Base-by-base conservation (phyloP, 192 early-diverging fungal genomes). In the Backusella luteola region DNA sequence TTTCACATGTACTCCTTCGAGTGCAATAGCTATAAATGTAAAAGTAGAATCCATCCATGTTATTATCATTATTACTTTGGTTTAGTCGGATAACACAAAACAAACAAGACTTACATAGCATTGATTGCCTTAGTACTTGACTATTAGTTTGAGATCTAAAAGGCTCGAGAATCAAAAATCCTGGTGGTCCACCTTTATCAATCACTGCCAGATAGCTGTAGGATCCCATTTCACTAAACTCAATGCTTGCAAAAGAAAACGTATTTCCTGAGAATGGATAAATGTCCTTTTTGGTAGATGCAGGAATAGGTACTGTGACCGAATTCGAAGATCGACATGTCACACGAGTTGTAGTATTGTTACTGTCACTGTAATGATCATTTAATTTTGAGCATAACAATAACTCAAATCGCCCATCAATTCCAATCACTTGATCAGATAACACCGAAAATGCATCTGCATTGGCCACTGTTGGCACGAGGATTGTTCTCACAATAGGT, bases 301-400 rank as follows among this genome's bases (percentile, higher is more conserved):
- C 76, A 26, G 85, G 85, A 12, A 86, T 36, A 15, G 81, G 71
- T 17, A 78, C 78, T 34, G 73, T 68, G 9, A 84, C 70, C 32
- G 71, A 52, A 70, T 79, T 75, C 39, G 75, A 67, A 35, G 56
- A 38, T 35, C 80, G 69, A 52, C 84, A 85, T 32, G 73, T 71
- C 23, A 83, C 49, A 46, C 77, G 56, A 19, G 79, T 73, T 0
- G 49, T 71, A 15, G 49, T 76, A 14, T 29, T 63, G 26, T 14
- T 63, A 12, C 21, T 63, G 3, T 63, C 56, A 26, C 34, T 14
- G 23, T 71, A 63, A 12, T 42, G 73, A n/a, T 73, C 75, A 42
- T 85, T 74, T n/a, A 68, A 56, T n/a, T 72, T 81, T 14, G 79
- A 85, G 71, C 89, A 90, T 26, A 90, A 68, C 4, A 87, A 53